Conservation (phyloP, 2,329 filamentous ascomycete species). For the Whalleya microplaca region DNA sequence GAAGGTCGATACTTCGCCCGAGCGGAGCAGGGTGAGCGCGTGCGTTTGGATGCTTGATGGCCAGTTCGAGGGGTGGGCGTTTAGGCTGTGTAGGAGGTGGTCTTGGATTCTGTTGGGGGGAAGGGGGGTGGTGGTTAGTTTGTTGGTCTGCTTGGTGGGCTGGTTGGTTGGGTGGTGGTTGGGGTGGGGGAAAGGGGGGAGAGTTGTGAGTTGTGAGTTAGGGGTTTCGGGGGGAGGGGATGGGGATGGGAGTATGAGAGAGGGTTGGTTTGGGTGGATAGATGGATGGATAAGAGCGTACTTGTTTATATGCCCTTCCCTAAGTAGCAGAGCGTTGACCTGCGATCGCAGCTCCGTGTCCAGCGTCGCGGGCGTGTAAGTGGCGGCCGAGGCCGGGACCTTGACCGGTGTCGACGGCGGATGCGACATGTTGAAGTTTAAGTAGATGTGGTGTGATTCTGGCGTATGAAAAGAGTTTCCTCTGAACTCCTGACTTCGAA, state of each 20-base stretch:
- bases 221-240: too few species aligned
- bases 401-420: constrained; percentile 62
- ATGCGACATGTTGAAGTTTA: constrained; percentile 43
- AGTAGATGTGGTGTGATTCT: background rate
- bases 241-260: background rate
- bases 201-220: background rate
- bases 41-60: constrained; percentile 62
- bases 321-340: constrained; percentile 62
- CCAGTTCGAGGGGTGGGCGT: constrained; percentile 65
- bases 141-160: background rate
- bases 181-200: background rate
- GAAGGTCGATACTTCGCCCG: constrained; percentile 62
- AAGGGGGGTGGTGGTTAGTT: constrained; percentile 8
- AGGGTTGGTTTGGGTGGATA: background rate
- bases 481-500: background rate
- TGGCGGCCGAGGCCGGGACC: constrained; percentile 61
- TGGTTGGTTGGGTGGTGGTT: background rate
- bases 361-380: constrained; percentile 62
- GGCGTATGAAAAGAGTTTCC: background rate
- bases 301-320: constrained; percentile 63
- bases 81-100: constrained; percentile 62
- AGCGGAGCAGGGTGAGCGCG: constrained; percentile 63
- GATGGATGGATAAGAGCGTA: constrained; percentile 38
- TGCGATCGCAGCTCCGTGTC: constrained; percentile 66
- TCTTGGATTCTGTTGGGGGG: constrained; percentile 61